A percentile compares a stretch with the other conserved stretches of the same genome.
phyloP scores from a whole-genome alignment of 352 stramenopile species.

The Phytophthora sojae region DNA sequence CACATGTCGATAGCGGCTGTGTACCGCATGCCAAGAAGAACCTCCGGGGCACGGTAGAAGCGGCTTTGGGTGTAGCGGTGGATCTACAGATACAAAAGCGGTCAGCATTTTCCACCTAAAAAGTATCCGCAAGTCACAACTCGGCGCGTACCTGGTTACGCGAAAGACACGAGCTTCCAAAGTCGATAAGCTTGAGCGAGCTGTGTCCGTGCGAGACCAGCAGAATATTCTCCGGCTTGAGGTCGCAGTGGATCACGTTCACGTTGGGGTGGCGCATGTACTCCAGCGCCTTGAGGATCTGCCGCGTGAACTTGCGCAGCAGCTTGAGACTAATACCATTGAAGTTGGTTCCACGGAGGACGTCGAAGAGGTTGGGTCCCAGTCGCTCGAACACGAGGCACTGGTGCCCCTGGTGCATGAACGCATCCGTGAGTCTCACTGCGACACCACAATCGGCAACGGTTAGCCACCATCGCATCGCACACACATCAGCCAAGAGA shows the following conservation, averaged over 20 bases:
- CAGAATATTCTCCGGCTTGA: constrained; percentile 99
- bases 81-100: constrained; percentile 59
- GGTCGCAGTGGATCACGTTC: constrained; percentile 99
- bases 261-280: constrained; percentile 92
- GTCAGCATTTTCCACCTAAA: background rate
- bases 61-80: constrained; percentile 99
- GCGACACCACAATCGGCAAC: constrained; percentile 10
- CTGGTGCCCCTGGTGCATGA: constrained; percentile 97
- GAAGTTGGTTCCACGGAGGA: constrained; percentile 95
- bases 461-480: constrained; percentile 23
- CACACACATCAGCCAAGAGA: constrained; percentile 8
- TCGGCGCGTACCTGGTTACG: constrained; percentile 80
- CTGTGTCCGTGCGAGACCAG: constrained; percentile 94
- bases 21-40: constrained; percentile 86
- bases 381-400: constrained; percentile 98
- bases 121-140: background rate
- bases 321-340: constrained; percentile 93
- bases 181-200: constrained; percentile 99
- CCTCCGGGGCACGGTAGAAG: constrained; percentile 96
- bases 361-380: constrained; percentile 97
- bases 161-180: constrained; percentile 97
- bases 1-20: constrained; percentile 91
- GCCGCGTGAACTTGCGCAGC: constrained; percentile 95
- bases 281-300: constrained; percentile 92
- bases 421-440: constrained; percentile 95